phyloP scores from a whole-genome alignment of 2,329 filamentous ascomycete species.

The Seiridium cupressi region DNA sequence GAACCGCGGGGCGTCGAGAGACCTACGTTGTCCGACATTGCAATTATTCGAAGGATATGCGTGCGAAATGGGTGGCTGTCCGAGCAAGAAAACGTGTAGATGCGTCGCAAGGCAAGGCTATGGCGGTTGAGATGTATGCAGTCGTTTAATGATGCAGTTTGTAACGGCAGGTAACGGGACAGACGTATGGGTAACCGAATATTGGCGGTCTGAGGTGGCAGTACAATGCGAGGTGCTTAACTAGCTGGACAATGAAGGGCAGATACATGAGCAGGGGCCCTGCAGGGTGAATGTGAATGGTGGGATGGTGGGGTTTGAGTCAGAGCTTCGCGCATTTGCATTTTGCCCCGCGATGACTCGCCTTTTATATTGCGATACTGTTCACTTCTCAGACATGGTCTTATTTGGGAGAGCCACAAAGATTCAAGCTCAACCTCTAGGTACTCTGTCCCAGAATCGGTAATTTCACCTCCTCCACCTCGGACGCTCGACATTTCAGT shows the following conservation, averaged over 20 bases:
- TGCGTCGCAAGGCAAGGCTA: background rate
- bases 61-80: too few relatives aligned
- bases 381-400: too few relatives aligned
- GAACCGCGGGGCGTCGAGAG: conserved; percentile 91
- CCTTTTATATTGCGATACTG: background rate
- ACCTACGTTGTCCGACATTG: conserved; percentile 96
- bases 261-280: too few relatives aligned
- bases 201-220: conserved; percentile 19
- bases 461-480: background rate
- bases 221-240: background rate
- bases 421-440: too few relatives aligned
- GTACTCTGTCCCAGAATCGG: background rate
- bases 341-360: conserved; percentile 13
- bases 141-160: background rate
- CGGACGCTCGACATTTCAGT: too few relatives aligned
- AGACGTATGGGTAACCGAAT: background rate
- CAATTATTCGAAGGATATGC: too few relatives aligned
- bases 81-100: background rate
- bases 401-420: too few relatives aligned
- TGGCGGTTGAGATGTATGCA: background rate
- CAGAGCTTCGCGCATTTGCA: conserved; percentile 5
- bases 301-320: conserved; percentile 10
- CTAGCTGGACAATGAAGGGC: too few relatives aligned
- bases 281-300: background rate
- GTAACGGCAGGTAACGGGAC: background rate